Percentiles rank a stretch among this genome's conserved stretches.
These are phyloP conservation scores for Schwanniomyces vanrijiae DNA, from an alignment of 805 yeast species.

Conservation along the genomic window DNA sequence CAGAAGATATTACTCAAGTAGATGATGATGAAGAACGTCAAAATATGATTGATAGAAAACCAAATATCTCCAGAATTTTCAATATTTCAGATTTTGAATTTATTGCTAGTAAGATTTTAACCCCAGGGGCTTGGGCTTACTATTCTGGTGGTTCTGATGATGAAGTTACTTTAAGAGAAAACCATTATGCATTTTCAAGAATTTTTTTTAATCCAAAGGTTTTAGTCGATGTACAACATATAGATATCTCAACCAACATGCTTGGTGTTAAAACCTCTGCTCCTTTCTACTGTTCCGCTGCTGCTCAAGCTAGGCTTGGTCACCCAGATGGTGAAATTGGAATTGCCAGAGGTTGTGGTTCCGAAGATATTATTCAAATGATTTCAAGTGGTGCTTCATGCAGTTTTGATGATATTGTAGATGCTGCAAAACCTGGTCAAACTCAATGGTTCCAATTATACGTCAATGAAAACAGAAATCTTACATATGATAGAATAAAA, in stretches of 20 bases:
- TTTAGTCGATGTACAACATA: slow-evolving; percentile 29
- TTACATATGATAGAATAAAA: slow-evolving; percentile 28
- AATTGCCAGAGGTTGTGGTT: slow-evolving; percentile 40
- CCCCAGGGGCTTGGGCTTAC: slow-evolving; percentile 40
- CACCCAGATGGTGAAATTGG: slow-evolving; percentile 45
- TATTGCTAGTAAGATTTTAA: slow-evolving; percentile 33
- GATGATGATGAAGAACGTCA: slow-evolving; percentile 15
- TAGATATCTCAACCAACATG: slow-evolving; percentile 29
- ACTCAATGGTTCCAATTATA: slow-evolving; percentile 53
- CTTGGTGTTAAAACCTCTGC: slow-evolving; percentile 32
- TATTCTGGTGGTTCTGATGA: slow-evolving; percentile 52
- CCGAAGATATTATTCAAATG: slow-evolving; percentile 47
- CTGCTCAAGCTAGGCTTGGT: slow-evolving; percentile 45
- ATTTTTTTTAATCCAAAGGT: slow-evolving; percentile 49
- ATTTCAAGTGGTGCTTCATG: slow-evolving; percentile 43
- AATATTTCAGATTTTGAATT: slow-evolving; percentile 41
- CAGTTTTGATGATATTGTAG: slow-evolving; percentile 41
- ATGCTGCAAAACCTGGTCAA: slow-evolving; percentile 22
- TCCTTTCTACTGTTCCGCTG: slow-evolving; percentile 52
- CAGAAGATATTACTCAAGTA: slow-evolving; percentile 18
- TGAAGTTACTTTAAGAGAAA: slow-evolving; percentile 45
- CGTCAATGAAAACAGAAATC: slow-evolving; percentile 39
- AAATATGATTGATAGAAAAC: slow-evolving; percentile 17
- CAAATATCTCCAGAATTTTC: slow-evolving; percentile 30
- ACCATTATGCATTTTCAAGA: slow-evolving; percentile 40